Evolutionary conservation across 106 monocot genomes (phyloP), one percentile per base, ranked within the genome.

Genomic region (Dioscorea dumetorum): DNA sequence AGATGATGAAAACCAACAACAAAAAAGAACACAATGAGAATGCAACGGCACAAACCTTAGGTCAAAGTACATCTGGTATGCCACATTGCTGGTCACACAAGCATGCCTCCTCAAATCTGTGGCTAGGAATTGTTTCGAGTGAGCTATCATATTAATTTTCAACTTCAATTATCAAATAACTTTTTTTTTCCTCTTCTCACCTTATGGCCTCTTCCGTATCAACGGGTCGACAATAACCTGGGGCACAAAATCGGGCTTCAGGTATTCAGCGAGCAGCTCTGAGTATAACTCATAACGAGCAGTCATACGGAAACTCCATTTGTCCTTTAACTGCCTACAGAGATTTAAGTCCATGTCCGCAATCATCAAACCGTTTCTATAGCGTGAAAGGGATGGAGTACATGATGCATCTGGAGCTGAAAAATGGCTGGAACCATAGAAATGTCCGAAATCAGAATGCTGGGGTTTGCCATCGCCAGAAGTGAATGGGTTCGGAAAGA

Each of bases 251-350:
- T 78, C 82, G 15, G 88, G 88, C 22, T 86, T 81, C 61, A 82
- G 56, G 75, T 91, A 97, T 33, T 72, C 73, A 18, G 79, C 69
- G 22, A 91, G 68, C 57, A 77, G 48, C 18, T 78, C 68, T 4
- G 75, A 72, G 68, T 97, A 97, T 24, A 88, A 21, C 22, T 91
- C 88, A 58, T 97, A 97, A 9, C 95, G 81, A 11, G 91, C 88
- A 15, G 91, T 97, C 95, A 97, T 97, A 22, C 91, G 76, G 73
- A 95, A 95, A 8, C 85, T 85, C 97, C 97, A 97, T 63, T 92
- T 92, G 61, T 97, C 97, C 68, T 92, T 92, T 5, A 90, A 60
- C 80, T 97, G 97, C 48, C 92, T 69, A 33, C 92, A 90, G 16
- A 99, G 78, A 70, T 99, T 93, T 63, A 99, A 80, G 73, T 99